A percentile compares a stretch with the other conserved stretches of the same genome.
phyloP scores from a whole-genome alignment of 805 yeast species.

The Lipomyces orientalis region DNA sequence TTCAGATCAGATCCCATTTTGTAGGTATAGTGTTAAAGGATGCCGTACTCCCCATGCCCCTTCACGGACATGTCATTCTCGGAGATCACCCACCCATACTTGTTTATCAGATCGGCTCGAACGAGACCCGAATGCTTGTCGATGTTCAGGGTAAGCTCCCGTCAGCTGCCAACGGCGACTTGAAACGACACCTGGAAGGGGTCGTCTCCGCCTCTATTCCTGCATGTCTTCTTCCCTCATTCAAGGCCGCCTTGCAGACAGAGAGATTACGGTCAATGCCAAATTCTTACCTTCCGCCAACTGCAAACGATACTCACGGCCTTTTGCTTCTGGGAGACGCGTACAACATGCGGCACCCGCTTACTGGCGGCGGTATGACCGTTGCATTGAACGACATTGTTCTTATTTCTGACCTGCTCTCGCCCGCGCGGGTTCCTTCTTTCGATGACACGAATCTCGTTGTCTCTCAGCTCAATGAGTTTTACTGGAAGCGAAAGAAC shows the following conservation, averaged over 20 bases:
- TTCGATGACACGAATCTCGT: slow-evolving; percentile 65
- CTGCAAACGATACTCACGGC: slow-evolving; percentile 70
- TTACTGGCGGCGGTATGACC: slow-evolving; percentile 99
- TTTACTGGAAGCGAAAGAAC: slow-evolving; percentile 78
- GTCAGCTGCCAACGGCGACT: slow-evolving; percentile 59
- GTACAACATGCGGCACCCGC: slow-evolving; percentile 95
- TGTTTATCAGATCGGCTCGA: slow-evolving; percentile 82
- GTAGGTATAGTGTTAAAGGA: slow-evolving; percentile 79
- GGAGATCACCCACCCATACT: slow-evolving; percentile 88
- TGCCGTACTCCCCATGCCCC: slow-evolving; percentile 73
- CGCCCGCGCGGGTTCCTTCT: slow-evolving; percentile 58
- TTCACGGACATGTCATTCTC: slow-evolving; percentile 88
- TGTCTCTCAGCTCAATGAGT: slow-evolving; percentile 61
- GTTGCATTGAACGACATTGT: slow-evolving; percentile 90
- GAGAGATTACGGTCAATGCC: slow-evolving; percentile 85
- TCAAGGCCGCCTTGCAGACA: slow-evolving; percentile 63
- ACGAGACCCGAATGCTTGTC: slow-evolving; percentile 86
- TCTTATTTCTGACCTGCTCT: slow-evolving; percentile 65
- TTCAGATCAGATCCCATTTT: slow-evolving; percentile 80
- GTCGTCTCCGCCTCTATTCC: slow-evolving; percentile 77
- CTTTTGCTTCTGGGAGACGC: slow-evolving; percentile 89
- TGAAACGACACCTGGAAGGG: slow-evolving; percentile 62
- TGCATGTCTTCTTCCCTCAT: slow-evolving; percentile 64
- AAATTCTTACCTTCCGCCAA: slow-evolving; percentile 85
- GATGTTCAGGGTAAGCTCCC: slow-evolving; percentile 83